Evolutionary conservation across 129 eudicot genomes (phyloP).

Genomic region (Flaveria linearis): DNA sequence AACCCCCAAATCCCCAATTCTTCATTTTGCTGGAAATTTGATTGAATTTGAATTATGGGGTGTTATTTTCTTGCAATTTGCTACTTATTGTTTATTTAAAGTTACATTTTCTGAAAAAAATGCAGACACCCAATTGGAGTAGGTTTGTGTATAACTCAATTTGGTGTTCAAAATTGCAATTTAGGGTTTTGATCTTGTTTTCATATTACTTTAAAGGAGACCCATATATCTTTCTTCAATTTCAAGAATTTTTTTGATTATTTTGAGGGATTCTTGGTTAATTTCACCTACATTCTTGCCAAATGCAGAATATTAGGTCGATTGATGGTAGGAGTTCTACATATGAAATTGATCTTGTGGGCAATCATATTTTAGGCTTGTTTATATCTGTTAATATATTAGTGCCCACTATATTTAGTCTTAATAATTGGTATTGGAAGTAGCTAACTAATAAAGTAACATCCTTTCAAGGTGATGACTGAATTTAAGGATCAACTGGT

Average conservation of each 20-base stretch:
- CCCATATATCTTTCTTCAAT: not conserved
- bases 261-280: not conserved
- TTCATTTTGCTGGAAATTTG: not conserved
- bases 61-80: not conserved
- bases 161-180: not conserved
- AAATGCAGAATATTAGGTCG: conserved; percentile 50
- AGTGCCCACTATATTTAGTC: conserved; percentile 1
- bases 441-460: conserved; percentile 36
- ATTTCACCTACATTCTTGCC: conserved; percentile 29
- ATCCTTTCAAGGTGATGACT: conserved; percentile 9
- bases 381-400: conserved; percentile 21
- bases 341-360: conserved; percentile 36
- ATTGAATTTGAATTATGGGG: not conserved
- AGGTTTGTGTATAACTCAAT: no score
- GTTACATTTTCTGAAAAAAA: no score
- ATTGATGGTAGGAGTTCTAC: conserved; percentile 29
- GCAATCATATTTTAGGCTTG: conserved; percentile 30
- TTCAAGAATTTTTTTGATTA: conserved; percentile 14
- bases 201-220: not conserved
- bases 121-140: no score
- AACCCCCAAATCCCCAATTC: conserved; percentile 15
- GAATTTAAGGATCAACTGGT: conserved; percentile 18
- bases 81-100: no score
- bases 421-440: conserved; percentile 29
- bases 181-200: conserved; percentile 28